These are phyloP conservation scores for Trebouxia gelatinosa DNA, from an alignment of 163 green algal genomes.

Conservation along the genomic window DNA sequence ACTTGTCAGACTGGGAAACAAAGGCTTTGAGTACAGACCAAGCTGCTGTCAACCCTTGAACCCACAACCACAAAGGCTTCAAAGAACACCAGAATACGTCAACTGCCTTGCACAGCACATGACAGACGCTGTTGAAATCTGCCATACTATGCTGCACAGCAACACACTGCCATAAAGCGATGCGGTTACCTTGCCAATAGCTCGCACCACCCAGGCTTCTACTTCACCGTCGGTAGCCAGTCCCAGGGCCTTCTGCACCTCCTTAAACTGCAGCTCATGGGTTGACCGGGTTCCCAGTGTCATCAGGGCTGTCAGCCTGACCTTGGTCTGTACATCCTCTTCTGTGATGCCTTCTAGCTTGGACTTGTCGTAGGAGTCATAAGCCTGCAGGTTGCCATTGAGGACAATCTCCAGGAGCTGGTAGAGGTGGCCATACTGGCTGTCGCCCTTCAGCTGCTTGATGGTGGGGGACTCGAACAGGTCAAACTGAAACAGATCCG, in stretches of 20 bases:
- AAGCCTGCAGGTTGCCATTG: constrained; percentile 27
- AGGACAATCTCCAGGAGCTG: constrained; percentile 50
- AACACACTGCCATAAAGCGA: no score
- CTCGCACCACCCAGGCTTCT: constrained; percentile 51
- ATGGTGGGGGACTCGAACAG: constrained; percentile 48
- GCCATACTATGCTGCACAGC: no score
- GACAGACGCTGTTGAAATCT: no score
- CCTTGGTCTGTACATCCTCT: constrained; percentile 26
- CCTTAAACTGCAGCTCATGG: constrained; percentile 14
- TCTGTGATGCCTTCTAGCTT: constrained; percentile 15
- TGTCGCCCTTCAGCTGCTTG: constrained; percentile 35
- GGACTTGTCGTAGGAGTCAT: constrained; percentile 17
- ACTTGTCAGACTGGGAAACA: no score
- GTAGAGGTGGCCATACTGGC: constrained; percentile 39
- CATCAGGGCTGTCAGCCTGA: constrained; percentile 30
- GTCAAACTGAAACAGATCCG: constrained; percentile 51
- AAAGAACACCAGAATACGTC: not conserved
- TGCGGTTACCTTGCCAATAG: constrained; percentile 52
- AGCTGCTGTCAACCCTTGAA: not conserved
- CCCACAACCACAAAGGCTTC: not conserved
- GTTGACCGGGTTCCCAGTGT: not conserved
- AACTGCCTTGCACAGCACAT: no score
- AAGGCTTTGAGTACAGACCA: no score
- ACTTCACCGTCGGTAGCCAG: constrained; percentile 38
- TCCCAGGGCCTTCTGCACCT: constrained; percentile 22